These are phyloP conservation scores for Yamadazyma scolyti DNA, from an alignment of 805 yeast species.

Conservation along the genomic window DNA sequence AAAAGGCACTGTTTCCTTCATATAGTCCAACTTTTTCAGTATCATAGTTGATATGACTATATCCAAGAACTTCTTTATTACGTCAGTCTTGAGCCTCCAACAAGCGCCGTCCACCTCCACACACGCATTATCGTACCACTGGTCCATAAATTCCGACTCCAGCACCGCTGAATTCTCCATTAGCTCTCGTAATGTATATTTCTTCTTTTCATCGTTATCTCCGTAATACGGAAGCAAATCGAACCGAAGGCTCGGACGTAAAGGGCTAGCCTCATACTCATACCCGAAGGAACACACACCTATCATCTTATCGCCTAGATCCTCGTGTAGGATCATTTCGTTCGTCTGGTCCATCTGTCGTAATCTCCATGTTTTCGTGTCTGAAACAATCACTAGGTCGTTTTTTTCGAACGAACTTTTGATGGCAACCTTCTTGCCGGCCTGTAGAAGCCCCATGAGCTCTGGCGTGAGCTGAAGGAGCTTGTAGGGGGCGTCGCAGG, in stretches of 20 bases:
- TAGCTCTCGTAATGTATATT: constrained; percentile 1
- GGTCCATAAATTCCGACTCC: constrained; percentile 42
- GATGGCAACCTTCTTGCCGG: constrained; percentile 23
- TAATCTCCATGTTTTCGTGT: constrained; percentile 54
- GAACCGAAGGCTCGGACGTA: too few species aligned
- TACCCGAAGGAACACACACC: too few species aligned
- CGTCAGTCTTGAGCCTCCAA: constrained; percentile 21
- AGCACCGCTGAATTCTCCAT: constrained; percentile 52
- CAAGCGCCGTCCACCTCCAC: constrained; percentile 47
- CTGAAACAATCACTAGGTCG: constrained; percentile 58
- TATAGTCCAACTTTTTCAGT: constrained; percentile 19
- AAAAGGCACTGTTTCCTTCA: constrained; percentile 2
- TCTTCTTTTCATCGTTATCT: not conserved
- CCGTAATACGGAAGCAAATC: too few species aligned
- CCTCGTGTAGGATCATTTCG: too few species aligned
- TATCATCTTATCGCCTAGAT: too few species aligned
- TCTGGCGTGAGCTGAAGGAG: constrained; percentile 54
- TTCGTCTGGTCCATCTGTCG: constrained; percentile 87
- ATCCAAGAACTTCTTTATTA: constrained; percentile 24
- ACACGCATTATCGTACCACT: constrained; percentile 57
- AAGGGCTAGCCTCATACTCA: too few species aligned
- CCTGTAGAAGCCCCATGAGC: constrained; percentile 34
- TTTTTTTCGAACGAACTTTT: constrained; percentile 30
- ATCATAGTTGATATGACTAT: constrained; percentile 24
- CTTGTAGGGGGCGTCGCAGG: too few species aligned